Percentiles rank a stretch among this genome's conserved stretches.
Evolutionary conservation across 345 rosid genomes (phyloP).

Genomic region (Atalantia buxifolia): DNA sequence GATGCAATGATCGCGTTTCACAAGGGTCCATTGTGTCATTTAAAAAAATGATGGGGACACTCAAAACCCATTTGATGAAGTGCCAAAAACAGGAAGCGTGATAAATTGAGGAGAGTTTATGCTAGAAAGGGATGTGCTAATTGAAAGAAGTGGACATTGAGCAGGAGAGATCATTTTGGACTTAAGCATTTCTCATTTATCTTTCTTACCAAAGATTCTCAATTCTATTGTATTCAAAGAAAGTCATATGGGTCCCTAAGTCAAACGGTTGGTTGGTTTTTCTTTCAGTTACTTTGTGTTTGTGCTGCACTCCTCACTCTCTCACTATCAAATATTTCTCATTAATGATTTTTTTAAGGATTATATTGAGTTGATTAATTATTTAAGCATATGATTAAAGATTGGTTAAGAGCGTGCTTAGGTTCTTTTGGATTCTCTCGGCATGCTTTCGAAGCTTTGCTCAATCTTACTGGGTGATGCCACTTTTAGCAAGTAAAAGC

Average conservation of each 20-base stretch:
- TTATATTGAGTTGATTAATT: not conserved
- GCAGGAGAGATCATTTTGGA: constrained; percentile 29
- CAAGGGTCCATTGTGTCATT: not conserved
- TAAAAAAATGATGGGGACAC: not conserved
- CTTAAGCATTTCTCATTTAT: constrained; percentile 1
- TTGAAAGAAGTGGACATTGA: constrained; percentile 23
- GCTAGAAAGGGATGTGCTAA: constrained; percentile 3
- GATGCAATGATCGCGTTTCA: not conserved
- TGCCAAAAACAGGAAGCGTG: not conserved
- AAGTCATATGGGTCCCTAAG: constrained; percentile 34
- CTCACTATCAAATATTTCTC: not conserved
- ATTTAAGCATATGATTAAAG: not conserved
- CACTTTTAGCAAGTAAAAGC: constrained; percentile 3
- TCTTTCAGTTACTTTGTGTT: constrained; percentile 27
- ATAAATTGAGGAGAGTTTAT: not conserved
- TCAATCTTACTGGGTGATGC: constrained; percentile 7
- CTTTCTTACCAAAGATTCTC: constrained; percentile 32
- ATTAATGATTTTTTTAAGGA: not conserved
- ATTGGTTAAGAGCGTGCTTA: constrained; percentile 4
- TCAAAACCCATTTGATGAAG: not conserved
- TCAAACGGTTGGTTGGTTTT: constrained; percentile 55
- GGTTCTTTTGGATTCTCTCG: not conserved
- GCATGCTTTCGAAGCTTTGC: not conserved
- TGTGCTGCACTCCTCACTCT: constrained; percentile 3
- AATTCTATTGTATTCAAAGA: not conserved